A percentile compares a stretch with the other conserved stretches of the same genome.
Evolutionary conservation across 345 rosid genomes (phyloP).

Genomic region (Linum usitatissimum): DNA sequence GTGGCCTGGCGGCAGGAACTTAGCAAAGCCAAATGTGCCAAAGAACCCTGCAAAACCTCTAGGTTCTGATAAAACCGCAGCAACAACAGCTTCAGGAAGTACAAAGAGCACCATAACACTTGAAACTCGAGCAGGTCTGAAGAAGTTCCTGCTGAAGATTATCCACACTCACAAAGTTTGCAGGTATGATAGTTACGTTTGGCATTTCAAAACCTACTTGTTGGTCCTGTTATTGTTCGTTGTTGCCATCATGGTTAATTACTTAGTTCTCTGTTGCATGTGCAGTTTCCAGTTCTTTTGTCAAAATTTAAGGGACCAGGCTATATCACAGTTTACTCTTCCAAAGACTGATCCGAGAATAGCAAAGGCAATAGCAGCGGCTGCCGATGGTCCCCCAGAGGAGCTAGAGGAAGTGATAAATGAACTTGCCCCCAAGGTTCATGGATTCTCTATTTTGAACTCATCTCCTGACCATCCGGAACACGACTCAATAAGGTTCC

Average conservation of each 20-base stretch:
- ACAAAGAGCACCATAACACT: conserved; percentile 33
- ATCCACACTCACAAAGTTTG: conserved; percentile 76
- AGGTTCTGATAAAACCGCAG: conserved; percentile 30
- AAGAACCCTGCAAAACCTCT: conserved; percentile 26
- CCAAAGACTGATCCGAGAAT: conserved; percentile 63
- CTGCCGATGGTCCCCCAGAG: conserved; percentile 45
- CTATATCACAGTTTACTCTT: conserved; percentile 42
- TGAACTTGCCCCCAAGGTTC: conserved; percentile 41
- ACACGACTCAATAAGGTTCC: conserved; percentile 52
- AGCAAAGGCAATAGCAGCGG: conserved; percentile 41
- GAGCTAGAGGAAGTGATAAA: conserved; percentile 48
- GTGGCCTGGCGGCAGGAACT: conserved; percentile 25
- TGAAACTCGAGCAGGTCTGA: conserved; percentile 55
- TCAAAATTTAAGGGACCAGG: conserved; percentile 56
- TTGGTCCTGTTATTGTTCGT: background rate
- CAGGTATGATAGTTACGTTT: conserved; percentile 36
- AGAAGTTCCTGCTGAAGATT: conserved; percentile 59
- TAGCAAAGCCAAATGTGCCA: conserved; percentile 17
- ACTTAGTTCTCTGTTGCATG: conserved; percentile 7
- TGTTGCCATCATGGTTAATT: background rate
- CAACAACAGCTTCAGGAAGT: conserved; percentile 21
- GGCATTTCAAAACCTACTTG: background rate
- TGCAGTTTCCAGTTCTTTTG: conserved; percentile 51
- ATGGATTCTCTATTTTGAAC: conserved; percentile 39
- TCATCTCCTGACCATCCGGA: conserved; percentile 58